phyloP scores from a whole-genome alignment of 331 rosid genomes.

The Pyrus hybrid region DNA sequence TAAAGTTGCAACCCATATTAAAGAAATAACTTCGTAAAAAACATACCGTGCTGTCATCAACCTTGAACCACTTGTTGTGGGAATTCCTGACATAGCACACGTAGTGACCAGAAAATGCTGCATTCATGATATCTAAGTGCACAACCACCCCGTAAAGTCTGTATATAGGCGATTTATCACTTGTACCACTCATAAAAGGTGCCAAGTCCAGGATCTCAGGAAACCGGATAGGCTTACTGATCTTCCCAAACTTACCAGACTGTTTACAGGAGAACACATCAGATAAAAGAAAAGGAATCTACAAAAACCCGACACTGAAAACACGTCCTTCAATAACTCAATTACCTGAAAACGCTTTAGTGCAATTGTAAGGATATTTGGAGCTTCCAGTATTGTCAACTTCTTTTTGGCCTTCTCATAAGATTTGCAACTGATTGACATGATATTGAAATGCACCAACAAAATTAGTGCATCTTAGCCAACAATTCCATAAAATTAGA shows the following conservation, averaged over 20 bases:
- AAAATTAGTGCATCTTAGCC: background rate
- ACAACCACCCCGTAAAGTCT: slow-evolving; percentile 85
- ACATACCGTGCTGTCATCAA: slow-evolving; percentile 85
- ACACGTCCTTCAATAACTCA: background rate
- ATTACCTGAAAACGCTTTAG: slow-evolving; percentile 93
- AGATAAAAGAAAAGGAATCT: background rate
- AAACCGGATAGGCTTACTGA: slow-evolving; percentile 75
- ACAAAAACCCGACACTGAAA: slow-evolving; percentile 3
- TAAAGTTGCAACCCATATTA: background rate
- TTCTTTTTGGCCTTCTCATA: slow-evolving; percentile 96
- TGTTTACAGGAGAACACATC: slow-evolving; percentile 19
- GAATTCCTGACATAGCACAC: slow-evolving; percentile 84
- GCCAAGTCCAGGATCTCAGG: slow-evolving; percentile 82
- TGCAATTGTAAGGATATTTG: slow-evolving; percentile 93
- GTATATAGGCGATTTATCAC: slow-evolving; percentile 80
- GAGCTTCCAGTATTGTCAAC: slow-evolving; percentile 82
- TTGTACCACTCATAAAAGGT: slow-evolving; percentile 84
- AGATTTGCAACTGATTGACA: slow-evolving; percentile 68
- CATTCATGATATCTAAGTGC: slow-evolving; percentile 90
- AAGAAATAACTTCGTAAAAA: background rate
- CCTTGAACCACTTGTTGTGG: slow-evolving; percentile 94
- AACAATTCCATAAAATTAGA: background rate
- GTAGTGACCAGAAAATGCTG: slow-evolving; percentile 92
- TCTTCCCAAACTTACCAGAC: slow-evolving; percentile 97
- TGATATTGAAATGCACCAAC: background rate